These are phyloP conservation scores for Arachnomyces sp. DNA, from an alignment of 2,329 filamentous ascomycete genomes.

Conservation along the genomic window DNA sequence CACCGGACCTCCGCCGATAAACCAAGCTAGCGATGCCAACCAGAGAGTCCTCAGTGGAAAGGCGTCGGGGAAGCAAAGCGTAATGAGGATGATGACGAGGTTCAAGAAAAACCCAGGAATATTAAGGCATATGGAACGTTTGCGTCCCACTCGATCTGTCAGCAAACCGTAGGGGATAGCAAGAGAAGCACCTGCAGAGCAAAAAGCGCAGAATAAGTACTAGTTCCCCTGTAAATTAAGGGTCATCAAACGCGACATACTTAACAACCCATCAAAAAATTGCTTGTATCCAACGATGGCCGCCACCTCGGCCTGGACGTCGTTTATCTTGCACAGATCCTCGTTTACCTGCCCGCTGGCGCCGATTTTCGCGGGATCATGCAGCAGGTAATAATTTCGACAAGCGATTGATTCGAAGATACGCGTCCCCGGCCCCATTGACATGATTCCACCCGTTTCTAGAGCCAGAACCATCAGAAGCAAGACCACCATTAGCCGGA, in stretches of 20 bases:
- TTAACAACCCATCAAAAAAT: constrained; percentile 38
- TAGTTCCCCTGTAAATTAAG: not conserved
- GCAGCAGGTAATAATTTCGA: constrained; percentile 34
- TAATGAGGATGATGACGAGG: constrained; percentile 22
- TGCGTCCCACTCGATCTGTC: constrained; percentile 41
- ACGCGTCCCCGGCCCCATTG: constrained; percentile 38
- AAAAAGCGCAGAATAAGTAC: constrained; percentile 3
- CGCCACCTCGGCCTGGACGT: constrained; percentile 41
- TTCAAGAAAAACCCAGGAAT: constrained; percentile 35
- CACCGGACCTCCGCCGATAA: constrained; percentile 41
- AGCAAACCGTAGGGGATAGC: constrained; percentile 43
- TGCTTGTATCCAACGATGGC: constrained; percentile 44
- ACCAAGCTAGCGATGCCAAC: constrained; percentile 38
- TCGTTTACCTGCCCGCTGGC: constrained; percentile 37
- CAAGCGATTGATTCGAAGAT: constrained; percentile 44
- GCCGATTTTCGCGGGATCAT: constrained; percentile 37
- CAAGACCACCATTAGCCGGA: constrained; percentile 33
- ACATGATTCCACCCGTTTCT: constrained; percentile 39
- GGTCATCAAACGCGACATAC: constrained; percentile 16
- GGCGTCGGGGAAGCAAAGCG: constrained; percentile 30
- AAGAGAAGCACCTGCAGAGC: constrained; percentile 35
- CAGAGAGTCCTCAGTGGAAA: constrained; percentile 42
- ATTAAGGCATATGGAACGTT: constrained; percentile 35
- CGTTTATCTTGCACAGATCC: constrained; percentile 40
- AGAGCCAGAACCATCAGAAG: constrained; percentile 36